phyloP scores from a whole-genome alignment of 2,329 filamentous ascomycete genomes.

The Byssothecium circinans region DNA sequence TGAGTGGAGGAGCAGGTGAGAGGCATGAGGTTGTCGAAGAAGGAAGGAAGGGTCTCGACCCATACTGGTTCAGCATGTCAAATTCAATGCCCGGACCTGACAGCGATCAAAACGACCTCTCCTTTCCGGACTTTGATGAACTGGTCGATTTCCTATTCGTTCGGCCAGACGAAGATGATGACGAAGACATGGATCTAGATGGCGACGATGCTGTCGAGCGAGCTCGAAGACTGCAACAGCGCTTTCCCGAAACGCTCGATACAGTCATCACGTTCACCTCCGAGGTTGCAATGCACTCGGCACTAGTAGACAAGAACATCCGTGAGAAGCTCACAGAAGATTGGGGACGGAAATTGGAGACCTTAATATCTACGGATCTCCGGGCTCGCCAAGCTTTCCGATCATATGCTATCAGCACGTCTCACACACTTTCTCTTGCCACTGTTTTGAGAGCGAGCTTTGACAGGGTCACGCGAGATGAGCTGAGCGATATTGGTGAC shows the following conservation, averaged over 20 bases:
- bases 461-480: conserved; percentile 46
- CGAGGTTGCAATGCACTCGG: conserved; percentile 61
- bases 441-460: conserved; percentile 50
- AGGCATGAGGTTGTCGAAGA: conserved; percentile 86
- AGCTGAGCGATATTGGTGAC: conserved; percentile 46
- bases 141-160: conserved; percentile 51
- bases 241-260: conserved; percentile 59
- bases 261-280: conserved; percentile 71
- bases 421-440: conserved; percentile 42
- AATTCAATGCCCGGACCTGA: conserved; percentile 47
- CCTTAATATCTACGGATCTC: conserved; percentile 70
- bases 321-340: conserved; percentile 67
- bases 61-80: conserved; percentile 69
- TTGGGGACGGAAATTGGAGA: conserved; percentile 81
- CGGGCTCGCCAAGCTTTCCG: conserved; percentile 63
- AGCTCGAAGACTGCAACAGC: conserved; percentile 36
- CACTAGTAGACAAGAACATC: conserved; percentile 51
- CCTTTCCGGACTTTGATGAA: conserved; percentile 49
- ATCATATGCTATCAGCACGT: conserved; percentile 46
- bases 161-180: conserved; percentile 36
- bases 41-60: conserved; percentile 83
- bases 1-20: conserved; percentile 67
- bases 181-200: conserved; percentile 37
- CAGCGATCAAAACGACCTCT: conserved; percentile 20
- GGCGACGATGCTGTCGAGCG: conserved; percentile 27